Evolutionary conservation across 257 asterid genomes (phyloP), one percentile per base, ranked within the genome.

Genomic region (Penstemon newberryi): DNA sequence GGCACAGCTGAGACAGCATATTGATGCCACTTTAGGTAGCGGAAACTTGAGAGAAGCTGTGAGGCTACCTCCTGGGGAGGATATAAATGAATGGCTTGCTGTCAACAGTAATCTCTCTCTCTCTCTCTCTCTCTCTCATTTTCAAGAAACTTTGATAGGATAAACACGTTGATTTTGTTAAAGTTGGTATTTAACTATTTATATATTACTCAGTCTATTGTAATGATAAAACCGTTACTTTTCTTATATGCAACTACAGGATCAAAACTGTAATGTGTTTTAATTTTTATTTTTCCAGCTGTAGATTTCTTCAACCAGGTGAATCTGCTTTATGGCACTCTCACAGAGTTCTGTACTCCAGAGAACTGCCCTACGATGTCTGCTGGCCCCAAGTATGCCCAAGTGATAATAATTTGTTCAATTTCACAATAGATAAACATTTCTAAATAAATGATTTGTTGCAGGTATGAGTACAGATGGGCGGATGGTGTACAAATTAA

Each of bases 261-360:
- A 73, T 54, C 60, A 40, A 61, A 77, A 79, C 77, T 84, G 73
- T 78, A 25, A 68, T 59, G 64, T 50, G 47, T 65, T 64, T 79
- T 77, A 66, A n/a, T 73, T 81, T 63, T 54, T 37, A 54, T 85
- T 66, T 25, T 25, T 84, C 55, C 92, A 92, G 98, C 98, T 75
- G 96, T 89, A 8, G 98, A 89, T 73, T 92, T 89, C 87, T 92
- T 89, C 94, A 89, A 87, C 80, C 96, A 89, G 82, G 98, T 92
- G 84, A 89, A 92, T 82, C 88, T 92, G 77, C 96, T 92, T 60
- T 92, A 81, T 77, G 96, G 96, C 79, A 92, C 98, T 38, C 92
- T 92, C 65, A 89, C 98, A 7, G 96, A 89, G 83, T 92, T 92
- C 82, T 92, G 98, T 58, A 92, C 97, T 0, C 75, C 97, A 6